Evolutionary conservation across 2,329 filamentous ascomycete genomes (phyloP), one percentile per base, ranked within the genome.

Genomic region (Sclerotinia borealis): DNA sequence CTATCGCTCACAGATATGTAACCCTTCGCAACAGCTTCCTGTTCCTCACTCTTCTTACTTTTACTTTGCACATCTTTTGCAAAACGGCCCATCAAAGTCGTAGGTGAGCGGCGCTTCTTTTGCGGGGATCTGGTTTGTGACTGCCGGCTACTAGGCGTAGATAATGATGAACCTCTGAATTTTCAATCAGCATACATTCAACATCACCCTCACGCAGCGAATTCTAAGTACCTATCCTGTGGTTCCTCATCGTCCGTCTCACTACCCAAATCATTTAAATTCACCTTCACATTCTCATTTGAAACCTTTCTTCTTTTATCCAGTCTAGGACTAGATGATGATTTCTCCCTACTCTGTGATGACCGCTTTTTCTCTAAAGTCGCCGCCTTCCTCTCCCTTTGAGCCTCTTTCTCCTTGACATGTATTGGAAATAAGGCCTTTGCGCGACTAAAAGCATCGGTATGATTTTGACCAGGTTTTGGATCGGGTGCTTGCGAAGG

Each of bases 381-480:
- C 5, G 60, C 59, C 10, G 61, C 25, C 48, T 69, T 73, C 52
- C 74, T 75, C 67, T 72, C 71, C 63, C 68, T 75, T 68, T 70
- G 76, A 68, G 69, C 71, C 47, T 75, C 74, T 36, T 76, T 75
- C 31, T 77, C 76, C 31, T 76, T 76, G 39, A 81, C 67, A 41
- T 79, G 77, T 64, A 80, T 77, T 11, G 76, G 74, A 66, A 79
- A 81, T 3, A 79, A 73, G 55, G 80, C 78, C 63, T 77, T 75
- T 39, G 78, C 77, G 59, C 80, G 78, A 45, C 78, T 79, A 68
- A 83, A 84, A 65, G 83, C 79, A 13, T 79, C 77, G 15, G 75
- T 63, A 19, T 65, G 68, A 34, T 74, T 69, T n/a, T 67, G 65
- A 31, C 75, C 72, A 4, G 60, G 41, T 64, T 78, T 75, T 36